phyloP scores from a whole-genome alignment of 441 rosid species.

The Populus hybrid region DNA sequence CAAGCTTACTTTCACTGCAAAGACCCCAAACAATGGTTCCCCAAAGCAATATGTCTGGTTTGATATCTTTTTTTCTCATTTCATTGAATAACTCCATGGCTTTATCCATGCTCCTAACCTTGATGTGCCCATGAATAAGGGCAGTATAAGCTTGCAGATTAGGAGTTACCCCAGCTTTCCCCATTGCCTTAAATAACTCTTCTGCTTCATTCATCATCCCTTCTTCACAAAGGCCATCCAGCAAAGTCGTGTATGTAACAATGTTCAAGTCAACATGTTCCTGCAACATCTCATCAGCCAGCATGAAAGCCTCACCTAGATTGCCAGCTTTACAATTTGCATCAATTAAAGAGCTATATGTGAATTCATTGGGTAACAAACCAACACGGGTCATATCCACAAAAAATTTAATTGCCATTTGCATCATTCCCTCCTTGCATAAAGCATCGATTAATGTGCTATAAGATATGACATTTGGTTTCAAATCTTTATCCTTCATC shows the following conservation, averaged over 20 bases:
- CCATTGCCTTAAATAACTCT: conserved; percentile 47
- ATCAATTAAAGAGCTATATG: conserved; percentile 68
- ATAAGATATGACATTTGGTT: conserved; percentile 63
- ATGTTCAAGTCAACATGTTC: conserved; percentile 45
- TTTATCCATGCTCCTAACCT: conserved; percentile 47
- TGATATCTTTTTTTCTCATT: conserved; percentile 44
- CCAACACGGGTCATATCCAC: conserved; percentile 66
- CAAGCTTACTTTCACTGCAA: conserved; percentile 49
- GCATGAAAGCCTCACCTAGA: conserved; percentile 51
- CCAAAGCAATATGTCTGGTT: conserved; percentile 52
- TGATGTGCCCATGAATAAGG: conserved; percentile 60
- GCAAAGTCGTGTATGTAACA: conserved; percentile 56
- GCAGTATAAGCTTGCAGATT: conserved; percentile 52
- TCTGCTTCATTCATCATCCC: conserved; percentile 57
- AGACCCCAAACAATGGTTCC: conserved; percentile 70
- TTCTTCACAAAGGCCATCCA: conserved; percentile 59
- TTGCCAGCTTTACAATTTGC: conserved; percentile 59
- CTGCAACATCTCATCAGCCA: conserved; percentile 59
- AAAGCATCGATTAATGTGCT: conserved; percentile 69
- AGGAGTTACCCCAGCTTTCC: conserved; percentile 45
- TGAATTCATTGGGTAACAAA: conserved; percentile 63
- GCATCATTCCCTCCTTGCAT: conserved; percentile 75
- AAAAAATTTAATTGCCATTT: conserved; percentile 54
- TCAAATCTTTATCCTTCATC: conserved; percentile 50
- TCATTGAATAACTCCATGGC: conserved; percentile 48